phyloP scores from a whole-genome alignment of 2,329 filamentous ascomycete genomes.

The Plectosphaerella sp. region DNA sequence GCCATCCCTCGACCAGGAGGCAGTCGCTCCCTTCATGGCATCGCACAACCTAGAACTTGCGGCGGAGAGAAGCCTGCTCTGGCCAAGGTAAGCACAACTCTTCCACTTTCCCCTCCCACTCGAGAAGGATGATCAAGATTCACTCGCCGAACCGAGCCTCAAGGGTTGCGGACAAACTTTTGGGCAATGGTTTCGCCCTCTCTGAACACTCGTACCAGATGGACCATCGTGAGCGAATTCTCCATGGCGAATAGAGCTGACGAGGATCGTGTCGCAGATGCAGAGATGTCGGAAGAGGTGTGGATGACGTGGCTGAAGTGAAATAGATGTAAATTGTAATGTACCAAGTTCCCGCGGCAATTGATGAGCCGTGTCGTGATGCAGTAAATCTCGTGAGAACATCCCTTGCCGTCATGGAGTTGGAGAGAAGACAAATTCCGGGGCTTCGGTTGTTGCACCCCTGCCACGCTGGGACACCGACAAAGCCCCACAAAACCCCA shows the following conservation, averaged over 20 bases:
- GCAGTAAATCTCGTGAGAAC: background rate
- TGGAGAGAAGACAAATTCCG: no score
- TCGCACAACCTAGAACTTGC: background rate
- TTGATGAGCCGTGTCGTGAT: no score
- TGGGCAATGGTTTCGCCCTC: slow-evolving; percentile 5
- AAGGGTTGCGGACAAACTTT: background rate
- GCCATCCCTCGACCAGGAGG: background rate
- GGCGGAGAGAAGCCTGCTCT: background rate
- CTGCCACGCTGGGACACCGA: no score
- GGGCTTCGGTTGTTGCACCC: no score
- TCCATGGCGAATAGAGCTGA: background rate
- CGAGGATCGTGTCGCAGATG: no score
- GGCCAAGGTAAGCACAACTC: background rate
- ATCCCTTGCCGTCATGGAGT: background rate
- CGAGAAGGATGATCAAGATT: slow-evolving; percentile 4
- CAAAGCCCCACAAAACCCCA: no score
- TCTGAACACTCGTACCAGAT: slow-evolving; percentile 1
- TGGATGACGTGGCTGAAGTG: no score
- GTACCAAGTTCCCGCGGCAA: no score
- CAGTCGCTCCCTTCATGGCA: background rate
- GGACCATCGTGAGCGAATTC: background rate
- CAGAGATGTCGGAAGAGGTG: no score
- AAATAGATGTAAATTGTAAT: no score
- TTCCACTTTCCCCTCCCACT: background rate
- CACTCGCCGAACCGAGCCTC: slow-evolving; percentile 5